A percentile compares a stretch with the other conserved stretches of the same genome.
Conservation (phyloP, 805 yeast genomes). For the Metschnikowia baotianmanensis region DNA sequence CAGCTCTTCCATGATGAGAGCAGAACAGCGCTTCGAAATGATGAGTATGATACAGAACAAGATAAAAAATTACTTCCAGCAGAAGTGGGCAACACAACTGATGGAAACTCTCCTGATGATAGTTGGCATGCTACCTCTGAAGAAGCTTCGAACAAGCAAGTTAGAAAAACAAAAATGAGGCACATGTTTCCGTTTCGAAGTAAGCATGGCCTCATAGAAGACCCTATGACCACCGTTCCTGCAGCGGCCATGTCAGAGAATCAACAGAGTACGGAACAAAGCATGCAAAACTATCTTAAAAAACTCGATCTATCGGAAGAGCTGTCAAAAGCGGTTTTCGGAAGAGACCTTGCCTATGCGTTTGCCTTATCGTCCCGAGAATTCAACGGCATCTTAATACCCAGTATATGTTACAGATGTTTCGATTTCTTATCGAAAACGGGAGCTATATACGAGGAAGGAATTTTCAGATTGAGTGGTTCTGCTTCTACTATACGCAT, state of each 20-base stretch:
- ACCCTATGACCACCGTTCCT: neutral
- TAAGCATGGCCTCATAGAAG: conserved; percentile 2
- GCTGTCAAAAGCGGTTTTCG: conserved; percentile 52
- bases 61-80: no score
- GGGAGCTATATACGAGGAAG: conserved; percentile 82
- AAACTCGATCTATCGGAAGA: conserved; percentile 36
- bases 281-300: conserved; percentile 29
- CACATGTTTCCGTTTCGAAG: conserved; percentile 56
- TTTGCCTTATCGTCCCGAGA: conserved; percentile 49
- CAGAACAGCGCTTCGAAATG: neutral
- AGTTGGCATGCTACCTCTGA: neutral
- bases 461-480: conserved; percentile 88
- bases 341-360: conserved; percentile 56
- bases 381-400: conserved; percentile 49
- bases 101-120: neutral
- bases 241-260: neutral
- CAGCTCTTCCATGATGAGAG: neutral
- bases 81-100: neutral
- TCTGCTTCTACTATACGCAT: conserved; percentile 72
- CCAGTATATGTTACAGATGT: conserved; percentile 77
- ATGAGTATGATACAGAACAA: neutral
- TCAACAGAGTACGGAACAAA: conserved; percentile 2
- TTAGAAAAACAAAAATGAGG: conserved; percentile 50
- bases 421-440: conserved; percentile 61
- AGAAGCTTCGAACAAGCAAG: conserved; percentile 28